These are phyloP conservation scores for Vigna nakashimae DNA, from an alignment of 306 rosid species.

Conservation along the genomic window DNA sequence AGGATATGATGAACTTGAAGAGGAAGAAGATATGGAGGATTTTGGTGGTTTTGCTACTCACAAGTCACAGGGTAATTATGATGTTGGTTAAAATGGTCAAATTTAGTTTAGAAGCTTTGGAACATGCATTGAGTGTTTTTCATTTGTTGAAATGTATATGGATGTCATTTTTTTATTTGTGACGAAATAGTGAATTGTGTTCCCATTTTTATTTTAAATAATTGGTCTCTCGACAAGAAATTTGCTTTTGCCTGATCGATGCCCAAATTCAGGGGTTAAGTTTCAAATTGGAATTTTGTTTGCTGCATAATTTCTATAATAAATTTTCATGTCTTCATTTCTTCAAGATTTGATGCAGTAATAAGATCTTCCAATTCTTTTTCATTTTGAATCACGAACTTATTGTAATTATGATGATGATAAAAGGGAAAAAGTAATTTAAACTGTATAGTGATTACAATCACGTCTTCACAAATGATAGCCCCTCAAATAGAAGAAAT, in stretches of 20 bases:
- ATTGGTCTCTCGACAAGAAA: conserved; percentile 5
- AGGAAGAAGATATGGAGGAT: conserved; percentile 91
- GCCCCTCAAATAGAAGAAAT: background rate
- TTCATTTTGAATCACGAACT: background rate
- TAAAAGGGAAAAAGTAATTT: too few species aligned
- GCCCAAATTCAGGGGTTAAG: conserved; percentile 14
- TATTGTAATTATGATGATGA: background rate
- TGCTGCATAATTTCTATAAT: conserved; percentile 18
- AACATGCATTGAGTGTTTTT: conserved; percentile 10
- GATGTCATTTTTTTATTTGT: conserved; percentile 4
- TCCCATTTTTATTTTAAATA: conserved; percentile 21
- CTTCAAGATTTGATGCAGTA: conserved; percentile 33
- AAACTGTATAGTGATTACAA: background rate
- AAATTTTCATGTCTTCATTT: background rate
- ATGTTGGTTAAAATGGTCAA: conserved; percentile 62
- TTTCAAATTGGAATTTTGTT: background rate
- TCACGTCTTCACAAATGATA: background rate
- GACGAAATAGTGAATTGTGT: conserved; percentile 2
- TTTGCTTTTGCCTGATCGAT: conserved; percentile 13
- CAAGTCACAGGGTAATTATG: conserved; percentile 40
- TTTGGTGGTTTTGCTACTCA: conserved; percentile 55
- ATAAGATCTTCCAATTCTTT: conserved; percentile 14
- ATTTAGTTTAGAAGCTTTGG: conserved; percentile 33
- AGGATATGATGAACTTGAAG: conserved; percentile 76
- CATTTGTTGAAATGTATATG: conserved; percentile 27